phyloP scores from a whole-genome alignment of 495 filamentous ascomycete genomes.

The Neurospora terricola region DNA sequence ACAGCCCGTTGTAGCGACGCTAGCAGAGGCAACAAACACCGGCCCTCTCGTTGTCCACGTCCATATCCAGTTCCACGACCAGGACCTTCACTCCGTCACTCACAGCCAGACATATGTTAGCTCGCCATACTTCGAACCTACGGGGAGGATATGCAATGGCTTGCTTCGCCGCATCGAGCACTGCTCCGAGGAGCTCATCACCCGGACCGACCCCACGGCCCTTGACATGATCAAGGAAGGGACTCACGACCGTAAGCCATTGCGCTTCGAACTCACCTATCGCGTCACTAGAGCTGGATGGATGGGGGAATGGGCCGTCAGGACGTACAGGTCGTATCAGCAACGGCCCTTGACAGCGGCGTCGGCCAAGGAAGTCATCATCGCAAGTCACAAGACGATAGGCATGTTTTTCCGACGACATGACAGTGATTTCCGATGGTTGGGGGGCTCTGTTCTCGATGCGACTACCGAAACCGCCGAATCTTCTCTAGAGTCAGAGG shows the following conservation, averaged over 20 bases:
- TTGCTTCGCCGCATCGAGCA: constrained; percentile 37
- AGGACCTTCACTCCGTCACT: constrained; percentile 22
- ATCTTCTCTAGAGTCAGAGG: constrained; percentile 20
- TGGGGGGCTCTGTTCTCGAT: constrained; percentile 28
- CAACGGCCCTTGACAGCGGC: constrained; percentile 31
- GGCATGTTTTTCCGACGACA: constrained; percentile 36
- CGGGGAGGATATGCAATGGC: constrained; percentile 29
- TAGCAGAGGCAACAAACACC: background rate
- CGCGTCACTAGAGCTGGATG: constrained; percentile 26
- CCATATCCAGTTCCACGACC: constrained; percentile 34
- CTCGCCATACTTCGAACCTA: constrained; percentile 29
- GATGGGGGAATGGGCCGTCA: constrained; percentile 32
- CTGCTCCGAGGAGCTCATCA: constrained; percentile 37
- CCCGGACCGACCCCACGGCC: constrained; percentile 36
- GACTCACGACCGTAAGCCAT: constrained; percentile 25
- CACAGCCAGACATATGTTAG: constrained; percentile 32
- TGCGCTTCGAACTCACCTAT: constrained; percentile 35
- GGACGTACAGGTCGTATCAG: constrained; percentile 35
- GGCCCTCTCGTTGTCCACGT: constrained; percentile 25
- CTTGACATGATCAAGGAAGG: constrained; percentile 27
- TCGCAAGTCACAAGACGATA: constrained; percentile 33
- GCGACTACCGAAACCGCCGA: constrained; percentile 16
- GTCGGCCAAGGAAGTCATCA: constrained; percentile 30
- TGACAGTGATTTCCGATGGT: constrained; percentile 33
- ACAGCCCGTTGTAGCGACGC: background rate